Evolutionary conservation across 2,329 filamentous ascomycete species (phyloP).

Genomic region (Fusarium tjaetaba): DNA sequence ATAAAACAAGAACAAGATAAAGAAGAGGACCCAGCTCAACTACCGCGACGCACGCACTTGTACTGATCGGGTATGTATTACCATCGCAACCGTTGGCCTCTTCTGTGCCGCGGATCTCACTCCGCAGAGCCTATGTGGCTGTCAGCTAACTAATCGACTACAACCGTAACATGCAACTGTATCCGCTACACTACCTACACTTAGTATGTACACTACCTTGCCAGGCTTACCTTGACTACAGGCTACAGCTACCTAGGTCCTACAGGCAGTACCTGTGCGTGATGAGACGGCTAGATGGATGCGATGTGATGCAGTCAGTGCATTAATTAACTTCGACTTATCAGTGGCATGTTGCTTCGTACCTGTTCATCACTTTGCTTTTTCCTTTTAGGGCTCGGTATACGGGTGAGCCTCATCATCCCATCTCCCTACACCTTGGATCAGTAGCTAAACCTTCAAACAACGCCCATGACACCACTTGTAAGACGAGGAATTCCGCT

Average conservation of each 20-base stretch:
- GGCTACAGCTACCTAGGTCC: not conserved
- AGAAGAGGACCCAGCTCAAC: constrained; percentile 2
- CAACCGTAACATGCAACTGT: not conserved
- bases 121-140: not conserved
- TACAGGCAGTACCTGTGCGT: not conserved
- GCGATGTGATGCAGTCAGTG: not conserved
- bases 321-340: not conserved
- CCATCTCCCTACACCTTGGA: not conserved
- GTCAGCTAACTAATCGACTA: not conserved
- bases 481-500: not conserved
- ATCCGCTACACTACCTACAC: not conserved
- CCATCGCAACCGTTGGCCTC: not conserved
- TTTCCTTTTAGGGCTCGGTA: not conserved
- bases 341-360: not conserved
- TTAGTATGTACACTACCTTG: not conserved
- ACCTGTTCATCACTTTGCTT: constrained; percentile 1
- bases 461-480: constrained; percentile 17
- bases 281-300: not conserved
- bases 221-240: not conserved
- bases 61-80: not conserved
- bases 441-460: not conserved
- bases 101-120: not conserved
- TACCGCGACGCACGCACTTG: constrained; percentile 1
- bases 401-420: not conserved
- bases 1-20: not conserved